Conservation (phyloP, 306 rosid genomes). For the Dalbergia cochinchinensis region DNA sequence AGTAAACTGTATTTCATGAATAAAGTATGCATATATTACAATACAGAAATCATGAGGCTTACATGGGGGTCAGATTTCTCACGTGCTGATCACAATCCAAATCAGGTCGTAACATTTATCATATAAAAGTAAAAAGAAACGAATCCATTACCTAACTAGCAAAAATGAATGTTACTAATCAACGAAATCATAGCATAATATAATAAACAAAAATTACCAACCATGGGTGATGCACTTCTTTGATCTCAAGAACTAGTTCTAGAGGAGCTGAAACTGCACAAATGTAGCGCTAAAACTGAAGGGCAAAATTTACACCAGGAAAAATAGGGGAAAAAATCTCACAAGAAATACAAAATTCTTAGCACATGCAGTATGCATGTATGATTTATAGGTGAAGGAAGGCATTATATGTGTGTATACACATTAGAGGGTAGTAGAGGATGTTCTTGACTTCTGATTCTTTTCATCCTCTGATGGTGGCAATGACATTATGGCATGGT, state of each 20-base stretch:
- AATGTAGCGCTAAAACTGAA: slow-evolving; percentile 28
- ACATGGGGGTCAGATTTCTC: no score
- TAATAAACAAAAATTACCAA: no score
- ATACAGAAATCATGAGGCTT: no score
- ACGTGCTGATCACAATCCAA: no score
- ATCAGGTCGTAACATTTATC: no score
- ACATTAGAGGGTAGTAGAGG: slow-evolving; percentile 62
- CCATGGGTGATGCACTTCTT: neutral
- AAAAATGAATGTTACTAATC: no score
- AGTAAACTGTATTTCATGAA: no score
- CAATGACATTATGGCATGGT: slow-evolving; percentile 67
- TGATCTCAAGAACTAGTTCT: slow-evolving; percentile 8
- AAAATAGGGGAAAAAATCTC: neutral
- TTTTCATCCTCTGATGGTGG: slow-evolving; percentile 72
- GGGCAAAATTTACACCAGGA: slow-evolving; percentile 40
- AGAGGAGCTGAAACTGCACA: slow-evolving; percentile 25
- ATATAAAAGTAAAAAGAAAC: no score
- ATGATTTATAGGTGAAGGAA: slow-evolving; percentile 14
- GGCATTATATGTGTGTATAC: slow-evolving; percentile 27
- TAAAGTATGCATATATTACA: no score
- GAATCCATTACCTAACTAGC: no score
- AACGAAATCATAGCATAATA: no score
- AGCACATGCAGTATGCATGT: neutral
- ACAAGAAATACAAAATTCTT: slow-evolving; percentile 33
- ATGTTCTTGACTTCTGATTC: slow-evolving; percentile 72